phyloP scores from a whole-genome alignment of 345 rosid species.

The Hibiscus trionum region DNA sequence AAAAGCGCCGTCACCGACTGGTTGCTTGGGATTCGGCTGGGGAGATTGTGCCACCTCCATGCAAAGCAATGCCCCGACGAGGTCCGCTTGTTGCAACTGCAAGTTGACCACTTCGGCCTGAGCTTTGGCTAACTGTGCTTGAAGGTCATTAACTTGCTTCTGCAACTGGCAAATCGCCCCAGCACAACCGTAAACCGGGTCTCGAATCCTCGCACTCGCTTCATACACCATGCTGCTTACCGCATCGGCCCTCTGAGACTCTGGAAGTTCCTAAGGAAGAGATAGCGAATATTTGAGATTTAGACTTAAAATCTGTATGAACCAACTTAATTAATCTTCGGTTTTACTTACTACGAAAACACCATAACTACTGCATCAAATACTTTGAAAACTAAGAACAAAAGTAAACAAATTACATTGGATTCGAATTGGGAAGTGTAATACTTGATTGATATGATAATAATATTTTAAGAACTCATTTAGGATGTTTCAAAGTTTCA shows the following conservation, averaged over 20 bases:
- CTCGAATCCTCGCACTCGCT: slow-evolving; percentile 77
- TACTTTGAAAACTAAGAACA: no score
- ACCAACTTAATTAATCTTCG: no score
- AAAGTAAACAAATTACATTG: no score
- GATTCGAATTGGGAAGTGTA: neutral
- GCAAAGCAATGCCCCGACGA: slow-evolving; percentile 41
- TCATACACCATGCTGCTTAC: slow-evolving; percentile 96
- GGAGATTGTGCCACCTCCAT: slow-evolving; percentile 48
- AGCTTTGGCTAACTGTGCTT: slow-evolving; percentile 73
- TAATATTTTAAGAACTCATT: no score
- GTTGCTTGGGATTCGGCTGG: slow-evolving; percentile 23
- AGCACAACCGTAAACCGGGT: slow-evolving; percentile 85
- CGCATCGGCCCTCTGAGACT: slow-evolving; percentile 76
- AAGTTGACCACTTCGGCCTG: slow-evolving; percentile 61
- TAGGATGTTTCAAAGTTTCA: no score
- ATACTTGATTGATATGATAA: no score
- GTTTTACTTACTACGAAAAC: no score
- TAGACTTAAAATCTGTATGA: no score
- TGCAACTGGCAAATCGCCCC: slow-evolving; percentile 85
- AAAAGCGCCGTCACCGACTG: slow-evolving; percentile 7
- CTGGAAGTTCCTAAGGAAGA: slow-evolving; percentile 47
- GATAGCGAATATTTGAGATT: no score
- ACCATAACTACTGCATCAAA: no score
- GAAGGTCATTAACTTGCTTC: slow-evolving; percentile 73
- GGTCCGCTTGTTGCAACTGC: slow-evolving; percentile 66